Evolutionary conservation across 805 yeast genomes (phyloP).

Genomic region (Kluyveromyces siamensis): DNA sequence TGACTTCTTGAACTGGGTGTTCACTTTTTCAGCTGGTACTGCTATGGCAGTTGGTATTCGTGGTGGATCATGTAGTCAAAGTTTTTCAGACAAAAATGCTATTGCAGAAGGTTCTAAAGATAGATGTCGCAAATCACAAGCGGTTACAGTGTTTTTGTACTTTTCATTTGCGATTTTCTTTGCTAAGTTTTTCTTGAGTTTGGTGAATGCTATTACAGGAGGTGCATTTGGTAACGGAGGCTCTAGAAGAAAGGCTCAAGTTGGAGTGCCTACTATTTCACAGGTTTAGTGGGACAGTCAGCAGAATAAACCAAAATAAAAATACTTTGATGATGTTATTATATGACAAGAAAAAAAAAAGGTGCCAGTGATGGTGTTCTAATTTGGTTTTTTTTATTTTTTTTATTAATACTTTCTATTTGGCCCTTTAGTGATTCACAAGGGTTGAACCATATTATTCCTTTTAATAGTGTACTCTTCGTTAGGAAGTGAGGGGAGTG

Average conservation of each 20-base stretch:
- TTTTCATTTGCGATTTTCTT: constrained; percentile 71
- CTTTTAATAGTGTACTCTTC: no score
- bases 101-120: constrained; percentile 67
- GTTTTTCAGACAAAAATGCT: constrained; percentile 55
- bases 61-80: constrained; percentile 66
- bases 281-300: constrained; percentile 51
- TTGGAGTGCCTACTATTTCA: constrained; percentile 85
- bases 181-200: constrained; percentile 47
- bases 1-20: constrained; percentile 84
- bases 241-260: constrained; percentile 41
- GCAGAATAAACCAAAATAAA: background rate
- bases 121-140: constrained; percentile 95
- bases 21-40: constrained; percentile 90
- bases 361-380: no score
- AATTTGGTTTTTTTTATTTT: no score
- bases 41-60: constrained; percentile 89
- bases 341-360: no score
- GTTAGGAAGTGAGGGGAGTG: no score
- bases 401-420: no score
- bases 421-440: no score
- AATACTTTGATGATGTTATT: no score
- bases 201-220: constrained; percentile 47
- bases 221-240: constrained; percentile 41
- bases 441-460: no score
- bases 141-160: constrained; percentile 72